Evolutionary conservation across 495 filamentous ascomycete species (phyloP).

Genomic region (Tuber calosporum): DNA sequence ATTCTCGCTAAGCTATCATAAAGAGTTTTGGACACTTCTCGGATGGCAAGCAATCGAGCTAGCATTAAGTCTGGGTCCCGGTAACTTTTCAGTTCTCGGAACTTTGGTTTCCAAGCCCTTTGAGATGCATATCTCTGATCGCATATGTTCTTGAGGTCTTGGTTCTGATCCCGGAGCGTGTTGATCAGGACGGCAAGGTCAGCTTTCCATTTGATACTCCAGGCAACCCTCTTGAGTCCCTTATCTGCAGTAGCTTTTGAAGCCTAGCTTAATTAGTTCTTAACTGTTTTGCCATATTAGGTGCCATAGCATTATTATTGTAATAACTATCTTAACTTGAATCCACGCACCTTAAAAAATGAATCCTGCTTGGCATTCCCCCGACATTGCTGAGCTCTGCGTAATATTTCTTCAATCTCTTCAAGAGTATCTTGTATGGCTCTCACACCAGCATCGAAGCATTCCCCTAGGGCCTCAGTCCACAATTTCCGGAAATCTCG

Average conservation of each 20-base stretch:
- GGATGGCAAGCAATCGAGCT: slow-evolving; percentile 7
- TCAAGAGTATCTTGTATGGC: slow-evolving; percentile 3
- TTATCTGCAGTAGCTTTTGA: neutral
- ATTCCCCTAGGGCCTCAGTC: slow-evolving; percentile 1
- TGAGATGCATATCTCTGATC: neutral
- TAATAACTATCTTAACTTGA: too few relatives aligned
- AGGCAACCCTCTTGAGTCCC: neutral
- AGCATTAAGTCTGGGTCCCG: neutral
- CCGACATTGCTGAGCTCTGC: too few relatives aligned
- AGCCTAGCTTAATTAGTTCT: neutral
- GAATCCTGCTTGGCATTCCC: too few relatives aligned
- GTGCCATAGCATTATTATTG: too few relatives aligned
- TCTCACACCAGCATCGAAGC: slow-evolving; percentile 11
- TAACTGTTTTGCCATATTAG: neutral
- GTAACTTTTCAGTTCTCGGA: neutral
- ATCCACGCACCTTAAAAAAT: too few relatives aligned
- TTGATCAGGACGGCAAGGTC: slow-evolving; percentile 1
- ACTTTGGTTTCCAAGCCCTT: neutral
- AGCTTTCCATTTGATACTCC: neutral
- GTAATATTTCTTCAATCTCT: slow-evolving; percentile 4
- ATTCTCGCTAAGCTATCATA: slow-evolving; percentile 12
- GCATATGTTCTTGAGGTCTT: neutral
- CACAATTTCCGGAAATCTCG: slow-evolving; percentile 7
- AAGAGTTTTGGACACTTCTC: slow-evolving; percentile 16
- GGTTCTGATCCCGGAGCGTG: slow-evolving; percentile 4